Percentiles rank a stretch among this genome's conserved stretches.
phyloP scores from a whole-genome alignment of 139 green algal species.

The Raphidocelis subcapitata region DNA sequence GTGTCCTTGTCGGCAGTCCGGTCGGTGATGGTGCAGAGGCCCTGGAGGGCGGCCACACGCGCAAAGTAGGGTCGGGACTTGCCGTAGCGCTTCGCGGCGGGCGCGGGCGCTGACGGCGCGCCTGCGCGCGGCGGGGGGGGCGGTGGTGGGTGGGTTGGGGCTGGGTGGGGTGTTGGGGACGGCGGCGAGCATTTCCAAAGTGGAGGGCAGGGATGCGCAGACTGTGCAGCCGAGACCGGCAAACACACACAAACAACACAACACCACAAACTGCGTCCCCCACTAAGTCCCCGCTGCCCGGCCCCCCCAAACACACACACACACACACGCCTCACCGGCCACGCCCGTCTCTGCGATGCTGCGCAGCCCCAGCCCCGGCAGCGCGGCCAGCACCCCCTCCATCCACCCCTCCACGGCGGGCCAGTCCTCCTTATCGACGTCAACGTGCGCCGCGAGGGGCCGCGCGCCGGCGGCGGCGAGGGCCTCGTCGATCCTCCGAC shows the following conservation, averaged over 20 bases:
- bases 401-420: conserved; percentile 74
- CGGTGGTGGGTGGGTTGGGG: too few relatives aligned
- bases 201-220: too few relatives aligned
- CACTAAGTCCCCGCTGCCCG: too few relatives aligned
- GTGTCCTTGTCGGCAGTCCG: conserved; percentile 78
- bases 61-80: conserved; percentile 68
- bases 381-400: conserved; percentile 28
- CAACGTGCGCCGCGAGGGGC: conserved; percentile 40
- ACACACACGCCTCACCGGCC: not conserved
- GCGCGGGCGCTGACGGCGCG: not conserved
- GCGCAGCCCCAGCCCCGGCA: conserved; percentile 50
- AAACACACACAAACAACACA: too few relatives aligned
- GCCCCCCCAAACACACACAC: too few relatives aligned
- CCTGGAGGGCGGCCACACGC: conserved; percentile 58
- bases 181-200: too few relatives aligned
- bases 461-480: conserved; percentile 51
- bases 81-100: conserved; percentile 46
- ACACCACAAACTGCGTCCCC: too few relatives aligned
- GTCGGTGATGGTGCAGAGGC: conserved; percentile 61
- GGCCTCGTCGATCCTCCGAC: conserved; percentile 67
- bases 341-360: conserved; percentile 46
- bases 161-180: too few relatives aligned
- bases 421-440: conserved; percentile 88
- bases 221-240: too few relatives aligned
- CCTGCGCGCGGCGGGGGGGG: too few relatives aligned